These are phyloP conservation scores for Lasiodiplodia gonubiensis DNA, from an alignment of 2,329 filamentous ascomycete species.

Conservation along the genomic window DNA sequence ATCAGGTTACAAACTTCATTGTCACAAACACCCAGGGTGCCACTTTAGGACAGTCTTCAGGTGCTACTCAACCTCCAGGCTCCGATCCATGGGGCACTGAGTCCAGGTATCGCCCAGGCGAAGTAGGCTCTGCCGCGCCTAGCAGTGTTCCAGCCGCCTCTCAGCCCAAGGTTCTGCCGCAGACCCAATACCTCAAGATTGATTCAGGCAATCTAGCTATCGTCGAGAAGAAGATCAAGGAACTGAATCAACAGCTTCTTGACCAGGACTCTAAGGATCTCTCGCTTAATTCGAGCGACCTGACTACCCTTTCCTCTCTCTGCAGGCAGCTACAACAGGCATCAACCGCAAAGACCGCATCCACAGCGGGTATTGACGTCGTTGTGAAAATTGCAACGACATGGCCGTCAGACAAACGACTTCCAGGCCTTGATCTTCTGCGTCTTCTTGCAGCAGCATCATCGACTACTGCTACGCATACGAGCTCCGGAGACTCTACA, in stretches of 20 bases:
- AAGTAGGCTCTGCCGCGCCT: constrained; percentile 52
- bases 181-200: constrained; percentile 79
- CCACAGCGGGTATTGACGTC: constrained; percentile 62
- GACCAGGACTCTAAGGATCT: constrained; percentile 73
- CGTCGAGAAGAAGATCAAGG: constrained; percentile 76
- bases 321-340: constrained; percentile 66
- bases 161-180: constrained; percentile 71
- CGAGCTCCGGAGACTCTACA: constrained; percentile 59
- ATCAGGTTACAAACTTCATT: constrained; percentile 93
- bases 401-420: constrained; percentile 81
- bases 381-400: constrained; percentile 73
- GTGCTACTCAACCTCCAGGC: constrained; percentile 56
- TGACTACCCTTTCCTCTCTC: constrained; percentile 66
- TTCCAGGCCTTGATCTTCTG: constrained; percentile 85
- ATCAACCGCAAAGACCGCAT: constrained; percentile 33
- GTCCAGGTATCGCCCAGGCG: constrained; percentile 77
- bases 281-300: constrained; percentile 74
- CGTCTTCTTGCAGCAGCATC: constrained; percentile 77
- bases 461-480: constrained; percentile 68
- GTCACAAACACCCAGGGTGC: constrained; percentile 86
- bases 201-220: constrained; percentile 71
- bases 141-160: constrained; percentile 43
- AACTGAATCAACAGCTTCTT: constrained; percentile 76
- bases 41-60: constrained; percentile 68
- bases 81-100: constrained; percentile 81